Percentiles rank a stretch among this genome's conserved stretches.
Conservation (phyloP, 2,329 filamentous ascomycete genomes). For the Trichoderma koningiopsis region DNA sequence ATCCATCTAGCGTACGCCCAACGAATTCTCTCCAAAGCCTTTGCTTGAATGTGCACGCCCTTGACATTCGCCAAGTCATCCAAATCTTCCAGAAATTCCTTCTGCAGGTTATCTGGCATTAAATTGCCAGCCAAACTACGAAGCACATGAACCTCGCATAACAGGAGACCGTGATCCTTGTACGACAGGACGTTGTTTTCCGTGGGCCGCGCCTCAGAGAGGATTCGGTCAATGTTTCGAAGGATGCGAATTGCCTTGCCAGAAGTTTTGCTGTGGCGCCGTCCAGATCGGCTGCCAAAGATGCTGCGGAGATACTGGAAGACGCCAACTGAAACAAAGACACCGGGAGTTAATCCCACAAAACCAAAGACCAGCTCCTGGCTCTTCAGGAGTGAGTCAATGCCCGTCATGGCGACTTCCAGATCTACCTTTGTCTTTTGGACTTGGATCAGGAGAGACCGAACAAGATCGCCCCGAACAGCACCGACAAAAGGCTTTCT, state of each 20-base stretch:
- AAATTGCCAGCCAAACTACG: conserved; percentile 61
- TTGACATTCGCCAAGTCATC: conserved; percentile 82
- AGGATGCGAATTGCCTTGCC: conserved; percentile 75
- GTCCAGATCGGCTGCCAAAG: conserved; percentile 71
- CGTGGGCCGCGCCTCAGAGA: conserved; percentile 68
- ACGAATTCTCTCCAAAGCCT: conserved; percentile 78
- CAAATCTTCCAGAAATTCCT: conserved; percentile 87
- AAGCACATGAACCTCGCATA: conserved; percentile 87
- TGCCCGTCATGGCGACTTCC: conserved; percentile 92
- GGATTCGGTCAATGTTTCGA: conserved; percentile 83
- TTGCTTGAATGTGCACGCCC: conserved; percentile 75
- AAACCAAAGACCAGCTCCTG: conserved; percentile 99
- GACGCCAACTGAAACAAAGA: conserved; percentile 80
- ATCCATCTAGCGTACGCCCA: conserved; percentile 89
- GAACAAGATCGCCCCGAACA: conserved; percentile 81
- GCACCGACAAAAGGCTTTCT: conserved; percentile 80
- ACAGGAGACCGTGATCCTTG: conserved; percentile 85
- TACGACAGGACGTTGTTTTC: conserved; percentile 78
- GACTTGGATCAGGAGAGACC: conserved; percentile 90
- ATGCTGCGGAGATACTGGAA: conserved; percentile 70
- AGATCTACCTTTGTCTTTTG: conserved; percentile 99
- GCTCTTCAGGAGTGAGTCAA: conserved; percentile 90
- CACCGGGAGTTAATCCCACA: conserved; percentile 86
- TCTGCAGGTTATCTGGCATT: conserved; percentile 73
- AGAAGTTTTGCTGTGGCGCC: conserved; percentile 64